A percentile compares a stretch with the other conserved stretches of the same genome.
Conservation (phyloP, 345 rosid species). For the Eucalyptus marginata region DNA sequence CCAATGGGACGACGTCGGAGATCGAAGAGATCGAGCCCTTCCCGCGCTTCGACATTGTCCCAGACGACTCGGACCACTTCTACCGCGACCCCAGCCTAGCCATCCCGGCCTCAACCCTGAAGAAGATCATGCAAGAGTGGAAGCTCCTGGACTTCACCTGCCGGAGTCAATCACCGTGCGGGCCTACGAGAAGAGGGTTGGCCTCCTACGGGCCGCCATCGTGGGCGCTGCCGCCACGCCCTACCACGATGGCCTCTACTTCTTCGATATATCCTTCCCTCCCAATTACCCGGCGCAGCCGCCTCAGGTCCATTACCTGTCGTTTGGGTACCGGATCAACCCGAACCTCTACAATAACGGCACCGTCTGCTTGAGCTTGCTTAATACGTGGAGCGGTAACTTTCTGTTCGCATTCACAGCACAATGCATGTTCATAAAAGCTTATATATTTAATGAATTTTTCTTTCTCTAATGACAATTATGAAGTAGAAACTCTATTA, state of each 20-base stretch:
- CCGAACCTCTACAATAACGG: slow-evolving; percentile 44
- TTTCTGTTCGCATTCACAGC: background rate
- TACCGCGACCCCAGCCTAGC: fast-evolving
- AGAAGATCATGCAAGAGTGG: slow-evolving; percentile 47
- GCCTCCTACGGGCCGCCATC: slow-evolving; percentile 36
- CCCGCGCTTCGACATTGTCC: background rate
- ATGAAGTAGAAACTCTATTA: background rate
- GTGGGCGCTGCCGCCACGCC: slow-evolving; percentile 46
- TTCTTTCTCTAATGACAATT: background rate
- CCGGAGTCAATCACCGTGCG: slow-evolving; percentile 46
- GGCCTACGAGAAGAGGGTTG: slow-evolving; percentile 39
- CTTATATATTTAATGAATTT: background rate
- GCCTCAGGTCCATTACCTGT: slow-evolving; percentile 27
- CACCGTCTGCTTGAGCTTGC: slow-evolving; percentile 36
- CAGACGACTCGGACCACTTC: background rate
- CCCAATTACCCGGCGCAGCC: slow-evolving; percentile 34
- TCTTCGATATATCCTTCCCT: slow-evolving; percentile 53
- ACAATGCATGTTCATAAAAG: background rate
- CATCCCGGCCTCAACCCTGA: background rate
- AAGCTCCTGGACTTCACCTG: slow-evolving; percentile 27
- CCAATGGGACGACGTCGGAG: background rate
- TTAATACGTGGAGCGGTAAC: slow-evolving; percentile 41
- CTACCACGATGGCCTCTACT: slow-evolving; percentile 54
- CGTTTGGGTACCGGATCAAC: slow-evolving; percentile 42
- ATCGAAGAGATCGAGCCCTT: slow-evolving; percentile 8